phyloP scores from a whole-genome alignment of 1,284 basidiomycete species.

The Bjerkandera adusta region DNA sequence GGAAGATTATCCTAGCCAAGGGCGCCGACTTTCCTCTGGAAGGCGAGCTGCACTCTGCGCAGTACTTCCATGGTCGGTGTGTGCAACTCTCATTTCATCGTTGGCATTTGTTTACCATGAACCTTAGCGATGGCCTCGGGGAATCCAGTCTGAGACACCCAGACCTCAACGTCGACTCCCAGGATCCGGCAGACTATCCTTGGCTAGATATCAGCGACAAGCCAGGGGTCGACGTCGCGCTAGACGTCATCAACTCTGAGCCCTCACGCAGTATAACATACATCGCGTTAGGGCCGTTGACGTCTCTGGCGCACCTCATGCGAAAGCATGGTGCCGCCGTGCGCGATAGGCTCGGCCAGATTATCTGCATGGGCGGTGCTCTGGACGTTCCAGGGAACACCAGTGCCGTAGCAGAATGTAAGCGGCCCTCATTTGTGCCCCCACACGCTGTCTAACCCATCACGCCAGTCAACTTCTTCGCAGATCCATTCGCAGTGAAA shows the following conservation, averaged over 20 bases:
- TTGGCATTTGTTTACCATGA: not conserved
- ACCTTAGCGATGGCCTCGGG: conserved; percentile 74
- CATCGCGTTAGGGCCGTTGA: conserved; percentile 86
- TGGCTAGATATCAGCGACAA: conserved; percentile 50
- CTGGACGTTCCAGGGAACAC: conserved; percentile 93
- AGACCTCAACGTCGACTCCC: conserved; percentile 54
- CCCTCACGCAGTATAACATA: conserved; percentile 75
- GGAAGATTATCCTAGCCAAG: conserved; percentile 61
- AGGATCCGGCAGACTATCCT: conserved; percentile 34
- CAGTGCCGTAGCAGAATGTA: conserved; percentile 79
- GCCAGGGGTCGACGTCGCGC: conserved; percentile 61
- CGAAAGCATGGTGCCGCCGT: conserved; percentile 54
- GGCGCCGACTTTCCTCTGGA: conserved; percentile 76
- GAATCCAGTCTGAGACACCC: conserved; percentile 74
- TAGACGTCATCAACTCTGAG: conserved; percentile 62
- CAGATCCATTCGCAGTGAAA: conserved; percentile 86
- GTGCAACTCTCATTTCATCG: conserved; percentile 25
- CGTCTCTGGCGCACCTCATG: conserved; percentile 77
- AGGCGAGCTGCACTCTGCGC: conserved; percentile 77
- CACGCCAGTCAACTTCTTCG: conserved; percentile 84
- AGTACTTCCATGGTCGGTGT: conserved; percentile 82
- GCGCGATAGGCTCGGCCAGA: conserved; percentile 61
- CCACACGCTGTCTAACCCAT: conserved; percentile 4
- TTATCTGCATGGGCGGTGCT: conserved; percentile 96
- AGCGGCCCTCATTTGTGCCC: conserved; percentile 15